These are phyloP conservation scores for Phytophthora ohioensis DNA, from an alignment of 352 stramenopile genomes.

Conservation along the genomic window DNA sequence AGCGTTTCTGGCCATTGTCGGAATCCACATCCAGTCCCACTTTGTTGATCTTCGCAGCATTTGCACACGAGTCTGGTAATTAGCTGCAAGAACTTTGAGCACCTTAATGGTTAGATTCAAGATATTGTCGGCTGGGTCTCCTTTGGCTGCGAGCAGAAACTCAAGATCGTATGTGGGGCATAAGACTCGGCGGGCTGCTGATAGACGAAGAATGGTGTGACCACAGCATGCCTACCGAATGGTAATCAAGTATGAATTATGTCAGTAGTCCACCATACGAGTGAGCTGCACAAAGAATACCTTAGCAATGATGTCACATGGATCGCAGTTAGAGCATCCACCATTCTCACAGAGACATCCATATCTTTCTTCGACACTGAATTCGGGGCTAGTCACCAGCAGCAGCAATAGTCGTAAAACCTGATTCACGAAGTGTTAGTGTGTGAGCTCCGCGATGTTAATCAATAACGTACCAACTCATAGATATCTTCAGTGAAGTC, in stretches of 20 bases:
- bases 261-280: neutral
- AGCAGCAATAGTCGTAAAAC: slow-evolving; percentile 28
- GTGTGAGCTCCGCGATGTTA: neutral
- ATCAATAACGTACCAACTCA: slow-evolving; percentile 31
- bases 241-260: neutral
- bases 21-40: slow-evolving; percentile 28
- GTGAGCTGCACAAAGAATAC: slow-evolving; percentile 2
- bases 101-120: slow-evolving; percentile 7
- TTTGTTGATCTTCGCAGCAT: slow-evolving; percentile 19
- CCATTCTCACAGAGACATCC: slow-evolving; percentile 25
- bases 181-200: slow-evolving; percentile 6
- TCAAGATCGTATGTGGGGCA: slow-evolving; percentile 14
- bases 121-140: slow-evolving; percentile 1
- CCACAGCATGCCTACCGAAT: slow-evolving; percentile 26
- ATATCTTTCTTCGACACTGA: slow-evolving; percentile 28
- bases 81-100: slow-evolving; percentile 20
- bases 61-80: slow-evolving; percentile 26
- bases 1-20: slow-evolving; percentile 2
- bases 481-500: slow-evolving; percentile 48
- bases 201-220: slow-evolving; percentile 30
- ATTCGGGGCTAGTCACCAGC: slow-evolving; percentile 10
- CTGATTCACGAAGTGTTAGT: slow-evolving; percentile 14
- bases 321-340: slow-evolving; percentile 29
- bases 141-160: slow-evolving; percentile 15
- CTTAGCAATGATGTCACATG: slow-evolving; percentile 35